Evolutionary conservation across 805 yeast genomes (phyloP), one percentile per base, ranked within the genome.

Genomic region (Metschnikowia rubicola): DNA sequence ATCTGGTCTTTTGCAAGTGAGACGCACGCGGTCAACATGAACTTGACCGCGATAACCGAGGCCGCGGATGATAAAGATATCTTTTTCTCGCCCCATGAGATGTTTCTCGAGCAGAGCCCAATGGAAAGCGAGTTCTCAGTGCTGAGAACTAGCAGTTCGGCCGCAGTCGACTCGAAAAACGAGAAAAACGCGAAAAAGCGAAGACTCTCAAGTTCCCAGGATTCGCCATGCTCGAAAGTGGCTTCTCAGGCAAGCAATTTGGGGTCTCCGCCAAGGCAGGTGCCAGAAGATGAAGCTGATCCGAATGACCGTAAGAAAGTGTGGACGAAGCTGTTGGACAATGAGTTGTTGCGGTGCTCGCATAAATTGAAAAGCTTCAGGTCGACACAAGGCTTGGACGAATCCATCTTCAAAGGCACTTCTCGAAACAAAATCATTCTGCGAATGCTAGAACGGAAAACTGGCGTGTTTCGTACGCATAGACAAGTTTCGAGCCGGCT

Each of bases 341-440:
- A 66, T 10, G 58, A 61, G 33, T 55, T 72, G 35, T 55, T 70
- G 41, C 62, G 63, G 32, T 68, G 73, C 13, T 67, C 64, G 48
- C 52, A 58, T 33, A 71, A 70, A 49, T 71, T 65, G 48, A 61
- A 60, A 19, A 56, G 61, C 12, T 70, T 68, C 52, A 60, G 61
- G 42, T 62, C 60, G 11, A 59, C 59, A 42, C 65, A 61, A 29
- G 44, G 52, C 11, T 53, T 58, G 29, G 52, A 54, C 37, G 49
- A 65, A 0, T 38, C 54, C n/a, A 52, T 63, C 8, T 57, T 68
- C 48, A 66, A 62, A 39, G 62, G 63, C 38, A 61, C 73, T 1
- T 30, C 48, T n/a, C 75, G 70, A 49, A 70, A 71, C 52, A 71
- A 70, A 47, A 65, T 70, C 11, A 56, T 72, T 37, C 68, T 74